Conservation (phyloP, 371 early-diverging fungal genomes). For the Syncephalastrum sp. region DNA sequence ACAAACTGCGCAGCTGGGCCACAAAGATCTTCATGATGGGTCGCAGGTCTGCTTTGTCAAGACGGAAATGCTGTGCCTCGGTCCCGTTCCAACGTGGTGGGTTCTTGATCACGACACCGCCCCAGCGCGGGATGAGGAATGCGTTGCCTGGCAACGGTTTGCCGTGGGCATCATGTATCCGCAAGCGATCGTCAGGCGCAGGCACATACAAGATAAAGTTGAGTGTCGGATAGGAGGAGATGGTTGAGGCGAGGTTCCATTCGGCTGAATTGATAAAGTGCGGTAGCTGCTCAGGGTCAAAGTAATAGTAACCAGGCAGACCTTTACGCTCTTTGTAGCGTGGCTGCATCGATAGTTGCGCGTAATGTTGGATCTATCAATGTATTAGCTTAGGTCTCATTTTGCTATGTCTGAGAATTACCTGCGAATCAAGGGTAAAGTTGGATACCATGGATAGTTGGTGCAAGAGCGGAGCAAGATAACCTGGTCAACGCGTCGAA, state of each 20-base stretch:
- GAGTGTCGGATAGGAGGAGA: slow-evolving; percentile 76
- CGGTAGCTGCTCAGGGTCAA: slow-evolving; percentile 61
- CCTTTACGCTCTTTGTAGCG: slow-evolving; percentile 34
- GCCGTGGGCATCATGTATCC: slow-evolving; percentile 60
- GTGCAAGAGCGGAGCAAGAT: slow-evolving; percentile 51
- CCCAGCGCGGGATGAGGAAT: slow-evolving; percentile 92
- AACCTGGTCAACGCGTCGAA: slow-evolving; percentile 15
- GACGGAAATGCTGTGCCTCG: slow-evolving; percentile 14
- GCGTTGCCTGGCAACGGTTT: slow-evolving; percentile 60
- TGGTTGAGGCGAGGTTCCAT: slow-evolving; percentile 89
- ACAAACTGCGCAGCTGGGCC: slow-evolving; percentile 74
- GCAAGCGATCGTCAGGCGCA: slow-evolving; percentile 54
- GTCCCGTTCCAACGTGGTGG: slow-evolving; percentile 17
- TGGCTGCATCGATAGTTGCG: slow-evolving; percentile 67
- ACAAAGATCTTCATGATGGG: slow-evolving; percentile 76
- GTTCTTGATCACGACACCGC: slow-evolving; percentile 83
- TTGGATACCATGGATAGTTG: slow-evolving; percentile 51
- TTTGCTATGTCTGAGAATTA: slow-evolving; percentile 8
- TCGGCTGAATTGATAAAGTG: slow-evolving; percentile 89
- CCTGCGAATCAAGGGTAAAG: slow-evolving; percentile 64
- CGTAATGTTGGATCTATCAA: slow-evolving; percentile 68
- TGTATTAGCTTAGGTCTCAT: too few species aligned
- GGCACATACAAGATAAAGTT: slow-evolving; percentile 90
- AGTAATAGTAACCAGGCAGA: slow-evolving; percentile 42
- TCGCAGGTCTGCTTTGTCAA: slow-evolving; percentile 58